A percentile compares a stretch with the other conserved stretches of the same genome.
phyloP scores from a whole-genome alignment of 768 basidiomycete species.

The Favolaschia claudopus region DNA sequence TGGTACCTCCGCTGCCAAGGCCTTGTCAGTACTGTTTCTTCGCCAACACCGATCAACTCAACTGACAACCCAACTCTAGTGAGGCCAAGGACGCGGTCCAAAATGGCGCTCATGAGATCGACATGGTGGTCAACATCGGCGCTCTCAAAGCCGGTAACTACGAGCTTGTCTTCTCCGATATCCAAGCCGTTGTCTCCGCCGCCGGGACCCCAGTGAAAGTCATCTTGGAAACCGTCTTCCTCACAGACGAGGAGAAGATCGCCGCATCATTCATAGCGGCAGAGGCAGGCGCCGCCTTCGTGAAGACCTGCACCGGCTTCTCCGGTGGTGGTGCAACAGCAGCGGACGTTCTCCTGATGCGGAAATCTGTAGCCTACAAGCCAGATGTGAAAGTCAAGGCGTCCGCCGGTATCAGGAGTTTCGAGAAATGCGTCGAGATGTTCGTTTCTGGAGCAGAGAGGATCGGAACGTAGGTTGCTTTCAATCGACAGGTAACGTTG shows the following conservation, averaged over 20 bases:
- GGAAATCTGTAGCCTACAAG: constrained; percentile 46
- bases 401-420: constrained; percentile 56
- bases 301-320: constrained; percentile 64
- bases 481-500: background rate
- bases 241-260: constrained; percentile 53
- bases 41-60: background rate
- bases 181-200: constrained; percentile 46
- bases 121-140: constrained; percentile 59
- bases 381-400: constrained; percentile 57
- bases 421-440: constrained; percentile 56
- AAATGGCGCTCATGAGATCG: constrained; percentile 58
- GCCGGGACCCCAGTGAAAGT: constrained; percentile 53
- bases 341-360: constrained; percentile 55
- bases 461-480: constrained; percentile 56
- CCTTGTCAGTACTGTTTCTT: constrained; percentile 44
- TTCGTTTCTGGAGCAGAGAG: constrained; percentile 58
- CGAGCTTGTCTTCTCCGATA: constrained; percentile 45
- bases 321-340: constrained; percentile 53
- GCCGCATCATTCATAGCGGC: constrained; percentile 55
- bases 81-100: constrained; percentile 55
- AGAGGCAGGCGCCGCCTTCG: constrained; percentile 58
- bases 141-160: constrained; percentile 50
- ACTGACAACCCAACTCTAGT: constrained; percentile 30
- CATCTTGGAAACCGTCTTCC: constrained; percentile 59
- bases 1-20: constrained; percentile 49